These are phyloP conservation scores for Cyclocybe aegerita DNA, from an alignment of 768 basidiomycete species.

Conservation along the genomic window DNA sequence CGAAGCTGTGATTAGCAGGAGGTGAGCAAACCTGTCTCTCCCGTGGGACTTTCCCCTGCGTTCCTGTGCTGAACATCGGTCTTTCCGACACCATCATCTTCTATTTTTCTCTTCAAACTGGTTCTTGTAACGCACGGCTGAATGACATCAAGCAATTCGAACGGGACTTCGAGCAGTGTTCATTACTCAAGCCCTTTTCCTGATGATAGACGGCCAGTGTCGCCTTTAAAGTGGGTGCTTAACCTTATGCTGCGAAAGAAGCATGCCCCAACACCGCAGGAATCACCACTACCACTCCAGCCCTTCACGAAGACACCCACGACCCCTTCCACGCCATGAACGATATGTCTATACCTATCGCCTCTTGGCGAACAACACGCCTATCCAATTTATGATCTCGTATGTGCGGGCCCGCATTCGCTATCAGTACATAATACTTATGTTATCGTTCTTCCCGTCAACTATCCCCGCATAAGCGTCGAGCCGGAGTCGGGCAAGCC, in stretches of 20 bases:
- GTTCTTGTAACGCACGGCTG: not conserved
- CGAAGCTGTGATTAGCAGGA: slow-evolving; percentile 35
- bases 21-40: slow-evolving; percentile 25
- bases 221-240: slow-evolving; percentile 22
- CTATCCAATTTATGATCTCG: slow-evolving; percentile 52
- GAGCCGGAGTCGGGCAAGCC: slow-evolving; percentile 42
- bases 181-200: slow-evolving; percentile 16
- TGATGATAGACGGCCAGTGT: slow-evolving; percentile 13
- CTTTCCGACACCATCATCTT: slow-evolving; percentile 7
- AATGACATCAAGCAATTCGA: slow-evolving; percentile 22
- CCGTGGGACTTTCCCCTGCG: slow-evolving; percentile 12
- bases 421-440: not conserved
- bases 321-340: slow-evolving; percentile 32
- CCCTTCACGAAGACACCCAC: slow-evolving; percentile 18
- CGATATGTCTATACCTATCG: slow-evolving; percentile 56
- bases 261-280: slow-evolving; percentile 5
- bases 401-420: slow-evolving; percentile 27
- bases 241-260: not conserved
- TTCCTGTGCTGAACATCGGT: slow-evolving; percentile 12
- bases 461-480: slow-evolving; percentile 29
- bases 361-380: slow-evolving; percentile 40
- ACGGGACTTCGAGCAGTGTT: slow-evolving; percentile 21
- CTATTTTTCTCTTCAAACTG: slow-evolving; percentile 2
- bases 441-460: not conserved
- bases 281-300: slow-evolving; percentile 10